Percentiles rank a stretch among this genome's conserved stretches.
Conservation (phyloP, 805 yeast species). For the Brettanomyces anomalus region DNA sequence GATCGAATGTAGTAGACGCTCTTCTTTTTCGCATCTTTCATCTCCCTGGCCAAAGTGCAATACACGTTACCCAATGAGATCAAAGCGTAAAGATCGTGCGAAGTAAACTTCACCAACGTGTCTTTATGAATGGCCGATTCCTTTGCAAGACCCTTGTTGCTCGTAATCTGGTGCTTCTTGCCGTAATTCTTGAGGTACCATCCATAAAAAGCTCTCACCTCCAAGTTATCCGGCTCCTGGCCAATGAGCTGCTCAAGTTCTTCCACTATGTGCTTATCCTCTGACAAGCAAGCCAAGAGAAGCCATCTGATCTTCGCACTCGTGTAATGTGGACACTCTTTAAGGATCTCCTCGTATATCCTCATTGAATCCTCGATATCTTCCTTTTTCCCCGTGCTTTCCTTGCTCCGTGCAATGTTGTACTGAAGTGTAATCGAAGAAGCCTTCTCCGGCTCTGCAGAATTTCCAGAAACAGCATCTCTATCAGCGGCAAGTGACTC, state of each 20-base stretch:
- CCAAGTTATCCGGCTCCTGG: constrained; percentile 53
- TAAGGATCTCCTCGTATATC: constrained; percentile 49
- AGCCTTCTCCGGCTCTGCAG: no score
- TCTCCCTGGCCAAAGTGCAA: constrained; percentile 71
- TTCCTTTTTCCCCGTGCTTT: constrained; percentile 22
- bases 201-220: constrained; percentile 83
- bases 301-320: constrained; percentile 69
- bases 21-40: constrained; percentile 49
- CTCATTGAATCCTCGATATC: constrained; percentile 21
- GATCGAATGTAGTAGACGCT: constrained; percentile 78
- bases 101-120: constrained; percentile 71
- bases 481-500: constrained; percentile 28
- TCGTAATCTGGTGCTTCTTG: constrained; percentile 36
- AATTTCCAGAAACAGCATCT: no score
- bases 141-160: constrained; percentile 34
- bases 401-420: constrained; percentile 69
- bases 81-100: constrained; percentile 85
- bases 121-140: constrained; percentile 80
- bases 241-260: constrained; percentile 49
- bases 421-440: constrained; percentile 42
- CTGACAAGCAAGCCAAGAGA: constrained; percentile 46
- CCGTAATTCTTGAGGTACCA: constrained; percentile 72
- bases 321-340: constrained; percentile 56
- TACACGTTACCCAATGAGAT: constrained; percentile 87
- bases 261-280: constrained; percentile 38